phyloP scores from a whole-genome alignment of 805 yeast species.

The Zygotorulaspora chibaensis region DNA sequence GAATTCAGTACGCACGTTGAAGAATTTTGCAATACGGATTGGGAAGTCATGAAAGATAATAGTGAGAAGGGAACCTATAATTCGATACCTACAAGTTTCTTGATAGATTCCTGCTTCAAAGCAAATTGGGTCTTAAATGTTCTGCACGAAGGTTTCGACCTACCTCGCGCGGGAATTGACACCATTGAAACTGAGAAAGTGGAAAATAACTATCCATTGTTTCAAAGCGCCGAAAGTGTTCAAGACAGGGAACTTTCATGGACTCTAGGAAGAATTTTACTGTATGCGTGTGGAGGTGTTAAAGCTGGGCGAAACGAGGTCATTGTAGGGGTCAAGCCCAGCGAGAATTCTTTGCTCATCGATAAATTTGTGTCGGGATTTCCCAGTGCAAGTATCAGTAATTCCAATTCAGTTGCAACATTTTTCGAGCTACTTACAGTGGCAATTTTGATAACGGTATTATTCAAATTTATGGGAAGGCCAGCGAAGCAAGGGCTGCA shows the following conservation, averaged over 20 bases:
- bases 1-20: constrained; percentile 62
- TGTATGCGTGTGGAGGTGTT: constrained; percentile 75
- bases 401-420: neutral
- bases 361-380: constrained; percentile 28
- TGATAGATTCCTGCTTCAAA: constrained; percentile 83
- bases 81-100: constrained; percentile 49
- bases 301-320: constrained; percentile 10
- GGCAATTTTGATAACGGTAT: constrained; percentile 1
- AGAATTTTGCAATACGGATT: constrained; percentile 70
- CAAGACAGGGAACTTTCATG: constrained; percentile 87
- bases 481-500: constrained; percentile 1
- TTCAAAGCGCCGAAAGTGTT: constrained; percentile 76
- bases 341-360: constrained; percentile 20
- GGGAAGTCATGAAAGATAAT: constrained; percentile 54
- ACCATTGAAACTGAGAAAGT: constrained; percentile 24
- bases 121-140: constrained; percentile 91
- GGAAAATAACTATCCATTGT: constrained; percentile 47
- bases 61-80: constrained; percentile 54
- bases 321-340: constrained; percentile 30
- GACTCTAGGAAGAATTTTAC: constrained; percentile 86
- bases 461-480: constrained; percentile 3
- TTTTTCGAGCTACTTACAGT: constrained; percentile 7
- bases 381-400: neutral
- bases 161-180: constrained; percentile 69
- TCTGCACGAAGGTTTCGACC: constrained; percentile 85